A percentile compares a stretch with the other conserved stretches of the same genome.
Conservation (phyloP, 306 rosid genomes). For the Cicer yamashitae region DNA sequence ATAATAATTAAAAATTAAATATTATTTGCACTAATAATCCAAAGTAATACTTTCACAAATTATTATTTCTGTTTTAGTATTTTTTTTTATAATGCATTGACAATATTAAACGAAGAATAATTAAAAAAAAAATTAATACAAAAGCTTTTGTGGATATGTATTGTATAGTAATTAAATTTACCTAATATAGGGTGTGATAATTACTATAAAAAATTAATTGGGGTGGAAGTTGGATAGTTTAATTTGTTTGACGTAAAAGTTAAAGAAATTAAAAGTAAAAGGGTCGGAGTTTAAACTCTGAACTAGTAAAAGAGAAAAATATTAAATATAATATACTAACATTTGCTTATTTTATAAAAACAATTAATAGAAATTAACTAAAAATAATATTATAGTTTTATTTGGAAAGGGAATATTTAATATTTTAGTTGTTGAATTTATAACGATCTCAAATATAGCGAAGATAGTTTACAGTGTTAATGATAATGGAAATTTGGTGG, state of each 20-base stretch:
- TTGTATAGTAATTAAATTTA: background rate
- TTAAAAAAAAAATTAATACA: background rate
- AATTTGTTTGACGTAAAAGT: too few relatives aligned
- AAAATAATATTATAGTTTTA: background rate
- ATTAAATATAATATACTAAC: too few relatives aligned
- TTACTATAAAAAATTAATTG: too few relatives aligned
- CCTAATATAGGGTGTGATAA: too few relatives aligned
- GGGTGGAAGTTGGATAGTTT: too few relatives aligned
- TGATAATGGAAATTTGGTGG: slow-evolving; percentile 18
- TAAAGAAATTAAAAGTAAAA: too few relatives aligned
- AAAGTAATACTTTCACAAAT: background rate
- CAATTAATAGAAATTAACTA: background rate
- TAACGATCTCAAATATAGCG: background rate
- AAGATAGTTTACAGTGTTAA: background rate
- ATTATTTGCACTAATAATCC: background rate
- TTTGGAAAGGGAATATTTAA: too few relatives aligned
- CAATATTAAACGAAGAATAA: too few relatives aligned
- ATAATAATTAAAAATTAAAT: too few relatives aligned
- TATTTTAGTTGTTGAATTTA: slow-evolving; percentile 2
- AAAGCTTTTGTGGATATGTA: background rate
- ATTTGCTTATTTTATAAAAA: too few relatives aligned
- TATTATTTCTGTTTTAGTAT: background rate
- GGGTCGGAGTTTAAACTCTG: too few relatives aligned
- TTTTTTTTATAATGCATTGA: background rate
- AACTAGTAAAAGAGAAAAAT: too few relatives aligned